Conservation (phyloP, 1,284 basidiomycete genomes). For the Malassezia pachydermatis region DNA sequence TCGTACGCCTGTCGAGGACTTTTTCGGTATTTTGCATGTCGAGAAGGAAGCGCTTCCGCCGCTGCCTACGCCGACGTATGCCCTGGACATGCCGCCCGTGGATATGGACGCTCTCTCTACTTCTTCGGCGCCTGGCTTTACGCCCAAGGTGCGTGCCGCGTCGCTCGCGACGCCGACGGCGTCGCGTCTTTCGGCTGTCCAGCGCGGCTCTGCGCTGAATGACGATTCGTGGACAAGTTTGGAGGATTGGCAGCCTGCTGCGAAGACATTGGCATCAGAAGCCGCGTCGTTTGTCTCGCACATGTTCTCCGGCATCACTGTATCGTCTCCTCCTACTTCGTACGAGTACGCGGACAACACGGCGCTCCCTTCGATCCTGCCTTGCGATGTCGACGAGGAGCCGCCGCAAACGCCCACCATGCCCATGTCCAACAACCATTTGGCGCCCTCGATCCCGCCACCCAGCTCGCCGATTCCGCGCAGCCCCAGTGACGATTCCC, state of each 20-base stretch:
- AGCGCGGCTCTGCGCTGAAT: background rate
- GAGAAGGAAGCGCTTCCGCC: background rate
- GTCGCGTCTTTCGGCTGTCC: background rate
- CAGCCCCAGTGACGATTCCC: slow-evolving; percentile 7
- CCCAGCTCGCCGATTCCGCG: slow-evolving; percentile 14
- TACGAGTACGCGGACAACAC: background rate
- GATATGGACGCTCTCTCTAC: slow-evolving; percentile 1
- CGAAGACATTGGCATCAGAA: background rate
- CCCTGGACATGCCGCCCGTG: slow-evolving; percentile 15
- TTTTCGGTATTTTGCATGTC: slow-evolving; percentile 15
- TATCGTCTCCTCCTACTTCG: background rate
- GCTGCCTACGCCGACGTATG: slow-evolving; percentile 13
- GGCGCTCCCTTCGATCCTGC: background rate
- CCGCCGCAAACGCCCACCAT: background rate
- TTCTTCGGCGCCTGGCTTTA: background rate
- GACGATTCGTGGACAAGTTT: slow-evolving; percentile 1
- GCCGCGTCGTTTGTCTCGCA: background rate
- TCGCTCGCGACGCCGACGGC: background rate
- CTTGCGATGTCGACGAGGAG: background rate
- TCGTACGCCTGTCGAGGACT: slow-evolving; percentile 11
- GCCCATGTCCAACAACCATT: background rate
- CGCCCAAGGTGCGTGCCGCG: background rate
- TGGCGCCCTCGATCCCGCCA: slow-evolving; percentile 15
- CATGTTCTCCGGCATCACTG: background rate
- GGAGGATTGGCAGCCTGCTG: too few species aligned